Base-by-base conservation (phyloP, 345 rosid genomes). In the Mallotus nudiflorus region DNA sequence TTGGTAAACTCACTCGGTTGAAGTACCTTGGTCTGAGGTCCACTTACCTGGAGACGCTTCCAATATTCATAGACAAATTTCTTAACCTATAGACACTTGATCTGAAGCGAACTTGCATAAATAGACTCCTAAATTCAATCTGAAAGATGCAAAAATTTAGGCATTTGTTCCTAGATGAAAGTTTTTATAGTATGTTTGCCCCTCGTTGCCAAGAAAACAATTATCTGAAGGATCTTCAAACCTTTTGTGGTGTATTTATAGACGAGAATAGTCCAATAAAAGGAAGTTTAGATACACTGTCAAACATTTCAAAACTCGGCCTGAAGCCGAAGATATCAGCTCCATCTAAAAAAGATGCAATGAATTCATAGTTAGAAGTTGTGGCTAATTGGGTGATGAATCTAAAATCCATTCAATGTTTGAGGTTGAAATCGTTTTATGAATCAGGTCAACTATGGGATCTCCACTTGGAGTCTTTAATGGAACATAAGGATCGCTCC, bases 101-200 rank as follows among this genome's bases (percentile, higher is more conserved):
- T 57, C 29, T 57, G 62, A 57, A 60, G 46, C 65, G 28, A n/a
- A n/a, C 48, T n/a, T n/a, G 28, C 48, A 37, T 60, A 15, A 6
- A 12, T 2, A 60, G 3, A 37, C 44, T 60, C 7, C 65, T 48
- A 1, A 37, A 18, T n/a, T 16, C 48, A 60, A 60, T 60, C 5
- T 60, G 65, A 48, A 60, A 60, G 45, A 60, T 39, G 65, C 46
- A 60, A 60, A 37, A 31, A 12, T 29, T 60, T 10, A 60, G 65
- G 16, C 28, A 60, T 39, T 37, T 60, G 46, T 60, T 60, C 48
- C 22, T 60, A 39, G 65, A 60, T 60, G 28, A 60, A 22, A 60
- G 29, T 37, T 60, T 60, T 37, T 48, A 29, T 9, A 60, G 15
- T 19, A 39, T 39, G 7, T 60, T 60, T n/a, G 18, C 9, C 6